Evolutionary conservation across 2,329 filamentous ascomycete genomes (phyloP).

Genomic region (Aspergillus sp.): DNA sequence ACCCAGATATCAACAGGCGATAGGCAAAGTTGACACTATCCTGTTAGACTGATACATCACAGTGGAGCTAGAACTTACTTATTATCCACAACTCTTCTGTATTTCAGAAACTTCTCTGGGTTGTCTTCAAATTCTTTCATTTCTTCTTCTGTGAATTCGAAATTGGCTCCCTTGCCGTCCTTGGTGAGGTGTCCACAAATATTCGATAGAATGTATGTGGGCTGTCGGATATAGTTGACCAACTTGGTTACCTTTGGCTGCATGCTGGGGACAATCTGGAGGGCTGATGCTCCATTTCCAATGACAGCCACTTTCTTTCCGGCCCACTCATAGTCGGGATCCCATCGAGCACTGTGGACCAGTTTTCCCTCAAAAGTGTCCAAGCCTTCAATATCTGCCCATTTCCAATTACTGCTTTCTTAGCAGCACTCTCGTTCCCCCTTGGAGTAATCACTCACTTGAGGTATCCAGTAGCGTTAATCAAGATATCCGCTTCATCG

Average conservation of each 20-base stretch:
- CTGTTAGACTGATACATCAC: neutral
- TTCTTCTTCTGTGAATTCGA: slow-evolving; percentile 18
- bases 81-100: slow-evolving; percentile 3
- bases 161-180: slow-evolving; percentile 15
- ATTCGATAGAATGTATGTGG: slow-evolving; percentile 24
- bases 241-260: slow-evolving; percentile 13
- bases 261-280: slow-evolving; percentile 20
- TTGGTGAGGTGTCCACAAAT: slow-evolving; percentile 16
- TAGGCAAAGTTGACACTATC: slow-evolving; percentile 8
- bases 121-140: slow-evolving; percentile 13
- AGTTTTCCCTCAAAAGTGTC: slow-evolving; percentile 29
- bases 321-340: slow-evolving; percentile 15
- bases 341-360: slow-evolving; percentile 37
- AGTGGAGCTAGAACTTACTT: no score
- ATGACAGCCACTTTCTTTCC: slow-evolving; percentile 28
- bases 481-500: slow-evolving; percentile 20
- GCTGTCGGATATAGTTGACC: slow-evolving; percentile 23
- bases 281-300: slow-evolving; percentile 27
- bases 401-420: slow-evolving; percentile 14
- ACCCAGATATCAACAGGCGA: slow-evolving; percentile 10
- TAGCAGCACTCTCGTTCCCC: neutral
- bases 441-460: slow-evolving; percentile 7
- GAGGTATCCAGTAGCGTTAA: slow-evolving; percentile 23
- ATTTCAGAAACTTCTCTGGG: slow-evolving; percentile 10
- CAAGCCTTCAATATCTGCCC: slow-evolving; percentile 16